Evolutionary conservation across 106 monocot species (phyloP).

Genomic region (Dendrobium officinale): DNA sequence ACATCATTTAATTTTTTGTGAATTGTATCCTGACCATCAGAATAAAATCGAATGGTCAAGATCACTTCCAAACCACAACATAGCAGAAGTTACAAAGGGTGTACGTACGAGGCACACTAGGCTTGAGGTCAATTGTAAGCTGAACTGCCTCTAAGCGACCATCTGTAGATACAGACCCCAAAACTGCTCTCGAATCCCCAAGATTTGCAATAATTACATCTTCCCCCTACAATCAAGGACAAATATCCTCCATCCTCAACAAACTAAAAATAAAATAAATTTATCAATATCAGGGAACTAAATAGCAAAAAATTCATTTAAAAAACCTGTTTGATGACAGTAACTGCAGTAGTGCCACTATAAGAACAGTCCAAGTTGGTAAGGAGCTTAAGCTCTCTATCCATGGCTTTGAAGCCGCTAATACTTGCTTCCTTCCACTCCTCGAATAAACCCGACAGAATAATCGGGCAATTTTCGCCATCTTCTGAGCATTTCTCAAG

Average conservation of each 20-base stretch:
- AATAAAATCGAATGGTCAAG: too few relatives aligned
- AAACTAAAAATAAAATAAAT: background rate
- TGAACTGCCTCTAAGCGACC: slow-evolving; percentile 53
- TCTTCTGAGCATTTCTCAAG: background rate
- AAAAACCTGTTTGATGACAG: slow-evolving; percentile 59
- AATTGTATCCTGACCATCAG: too few relatives aligned
- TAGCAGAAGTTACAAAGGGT: background rate
- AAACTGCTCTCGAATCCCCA: slow-evolving; percentile 80
- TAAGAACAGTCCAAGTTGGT: slow-evolving; percentile 38
- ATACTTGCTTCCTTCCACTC: slow-evolving; percentile 78
- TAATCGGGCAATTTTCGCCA: slow-evolving; percentile 15
- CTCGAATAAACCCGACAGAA: slow-evolving; percentile 45
- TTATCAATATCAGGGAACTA: background rate
- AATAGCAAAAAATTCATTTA: background rate
- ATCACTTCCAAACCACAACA: background rate
- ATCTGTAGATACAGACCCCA: slow-evolving; percentile 42
- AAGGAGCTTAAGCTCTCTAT: slow-evolving; percentile 42
- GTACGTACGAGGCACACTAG: slow-evolving; percentile 49
- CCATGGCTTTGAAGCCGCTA: slow-evolving; percentile 76
- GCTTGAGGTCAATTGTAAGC: slow-evolving; percentile 78
- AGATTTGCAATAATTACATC: slow-evolving; percentile 80
- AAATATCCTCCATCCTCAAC: background rate
- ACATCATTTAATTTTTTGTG: too few relatives aligned
- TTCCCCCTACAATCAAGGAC: slow-evolving; percentile 31
- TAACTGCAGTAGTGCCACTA: slow-evolving; percentile 82